Base-by-base conservation (phyloP, 768 basidiomycete species). In the Sporobolomyces roseus region DNA sequence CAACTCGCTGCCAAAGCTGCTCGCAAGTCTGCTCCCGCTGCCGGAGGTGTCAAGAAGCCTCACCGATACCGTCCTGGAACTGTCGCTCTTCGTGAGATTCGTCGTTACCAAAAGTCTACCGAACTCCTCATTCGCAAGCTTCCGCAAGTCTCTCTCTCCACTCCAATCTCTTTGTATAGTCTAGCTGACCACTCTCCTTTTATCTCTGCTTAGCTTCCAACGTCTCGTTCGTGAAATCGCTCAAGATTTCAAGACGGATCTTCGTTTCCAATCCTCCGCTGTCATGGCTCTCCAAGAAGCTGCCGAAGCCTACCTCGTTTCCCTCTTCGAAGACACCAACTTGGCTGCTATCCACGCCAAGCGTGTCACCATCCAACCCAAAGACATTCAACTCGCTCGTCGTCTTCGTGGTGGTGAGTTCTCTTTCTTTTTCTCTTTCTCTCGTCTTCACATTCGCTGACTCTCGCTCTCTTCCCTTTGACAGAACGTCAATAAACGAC, bases 1-100 rank as follows among this genome's bases (percentile, higher is more conserved):
- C 79, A 79, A 77, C 80, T 82, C 74, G 81, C 82, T 55, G 80
- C 82, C 77, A 83, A 83, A 79, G 80, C 80, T 62, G 81, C 82
- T 55, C 78, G 80, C 69, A 83, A 82, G 79, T 78, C 77, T 30
- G 78, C 80, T 52, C 76, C 89, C 65, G 85, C 89, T 65, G 88
- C 93, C 71, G 93, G 93, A 82, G 93, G 93, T 86, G 93, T 96
- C 77, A 98, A 98, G 93, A 99, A 98, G 85, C 94, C 93, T 68
- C 93, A 98, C 81, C 84, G 88, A 65, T 81, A 80, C 80, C 79
- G 80, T 73, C 80, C 81, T 70, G 80, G 81, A 74, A 82, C 81
- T 61, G 82, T 81, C 74, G 80, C 81, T 55, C 80, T 82, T 69
- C 80, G 82, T 75, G 82, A 83, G 74, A 83, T 83, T 74, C 78